These are phyloP conservation scores for Cercospora sesami DNA, from an alignment of 2,329 filamentous ascomycete species.

Conservation along the genomic window DNA sequence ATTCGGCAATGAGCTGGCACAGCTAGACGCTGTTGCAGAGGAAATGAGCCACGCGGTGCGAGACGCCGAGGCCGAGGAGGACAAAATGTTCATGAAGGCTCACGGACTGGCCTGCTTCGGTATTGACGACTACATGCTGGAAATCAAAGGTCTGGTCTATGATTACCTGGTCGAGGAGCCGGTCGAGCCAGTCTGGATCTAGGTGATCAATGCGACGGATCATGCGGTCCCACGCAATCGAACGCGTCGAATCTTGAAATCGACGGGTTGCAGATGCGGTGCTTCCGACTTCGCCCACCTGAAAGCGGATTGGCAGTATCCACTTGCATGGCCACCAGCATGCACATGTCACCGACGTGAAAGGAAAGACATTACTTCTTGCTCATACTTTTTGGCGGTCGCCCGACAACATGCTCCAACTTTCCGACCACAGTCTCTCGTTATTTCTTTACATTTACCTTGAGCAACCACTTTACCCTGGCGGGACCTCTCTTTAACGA, in stretches of 20 bases:
- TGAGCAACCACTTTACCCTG: constrained; percentile 24
- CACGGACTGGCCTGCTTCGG: constrained; percentile 72
- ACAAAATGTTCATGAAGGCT: constrained; percentile 67
- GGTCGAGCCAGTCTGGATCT: constrained; percentile 31
- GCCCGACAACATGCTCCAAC: neutral
- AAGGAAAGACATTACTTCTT: constrained; percentile 14
- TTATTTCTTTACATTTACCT: constrained; percentile 14
- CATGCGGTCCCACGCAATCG: constrained; percentile 32
- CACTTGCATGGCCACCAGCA: constrained; percentile 9
- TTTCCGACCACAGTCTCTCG: constrained; percentile 15
- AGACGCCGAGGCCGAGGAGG: constrained; percentile 68
- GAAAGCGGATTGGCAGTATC: neutral
- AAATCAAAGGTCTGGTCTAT: constrained; percentile 70
- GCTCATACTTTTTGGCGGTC: constrained; percentile 14
- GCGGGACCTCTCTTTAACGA: constrained; percentile 29
- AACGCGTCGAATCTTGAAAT: constrained; percentile 31
- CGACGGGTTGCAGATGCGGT: constrained; percentile 35
- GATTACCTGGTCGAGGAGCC: constrained; percentile 39
- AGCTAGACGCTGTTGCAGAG: constrained; percentile 90
- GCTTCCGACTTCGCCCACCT: constrained; percentile 6
- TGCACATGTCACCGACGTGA: neutral
- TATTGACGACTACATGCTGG: constrained; percentile 79
- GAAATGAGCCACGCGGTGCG: constrained; percentile 67
- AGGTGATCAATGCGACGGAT: constrained; percentile 11
- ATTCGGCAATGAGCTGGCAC: constrained; percentile 84